Conservation (phyloP, 176 grass and related monocot species). For the Pontederia paniculata region DNA sequence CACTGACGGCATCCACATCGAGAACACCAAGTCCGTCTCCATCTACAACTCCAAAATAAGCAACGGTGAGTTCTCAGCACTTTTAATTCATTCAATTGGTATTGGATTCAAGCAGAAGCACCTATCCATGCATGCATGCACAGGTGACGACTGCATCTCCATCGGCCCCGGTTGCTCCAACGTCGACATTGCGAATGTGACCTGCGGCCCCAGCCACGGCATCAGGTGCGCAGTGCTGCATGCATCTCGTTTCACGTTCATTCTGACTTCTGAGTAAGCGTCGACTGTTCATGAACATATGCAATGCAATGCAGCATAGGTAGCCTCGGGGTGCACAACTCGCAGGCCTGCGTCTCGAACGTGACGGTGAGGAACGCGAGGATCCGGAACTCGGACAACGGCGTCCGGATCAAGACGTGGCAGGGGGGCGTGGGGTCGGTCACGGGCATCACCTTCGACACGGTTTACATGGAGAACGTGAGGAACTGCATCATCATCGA, state of each 20-base stretch:
- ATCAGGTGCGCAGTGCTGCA: conserved; percentile 32
- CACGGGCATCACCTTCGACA: conserved; percentile 35
- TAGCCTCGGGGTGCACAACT: conserved; percentile 58
- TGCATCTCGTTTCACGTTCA: too few relatives aligned
- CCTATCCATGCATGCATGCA: background rate
- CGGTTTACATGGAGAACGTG: conserved; percentile 55
- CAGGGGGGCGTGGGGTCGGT: conserved; percentile 58
- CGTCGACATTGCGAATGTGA: conserved; percentile 55
- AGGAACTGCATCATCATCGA: conserved; percentile 72
- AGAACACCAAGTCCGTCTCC: conserved; percentile 51
- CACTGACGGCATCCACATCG: conserved; percentile 78
- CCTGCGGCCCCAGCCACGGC: conserved; percentile 57
- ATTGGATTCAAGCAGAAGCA: too few relatives aligned
- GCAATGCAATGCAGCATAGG: conserved; percentile 41
- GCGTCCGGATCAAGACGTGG: conserved; percentile 85
- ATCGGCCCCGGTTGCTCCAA: conserved; percentile 52
- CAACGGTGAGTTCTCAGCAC: conserved; percentile 23
- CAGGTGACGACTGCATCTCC: conserved; percentile 78
- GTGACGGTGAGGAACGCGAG: conserved; percentile 37
- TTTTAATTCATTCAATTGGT: background rate
- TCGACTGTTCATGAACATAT: too few relatives aligned
- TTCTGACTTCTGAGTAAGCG: too few relatives aligned
- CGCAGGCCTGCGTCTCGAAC: conserved; percentile 65
- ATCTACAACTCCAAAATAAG: conserved; percentile 54
- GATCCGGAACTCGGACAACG: conserved; percentile 57